A percentile compares a stretch with the other conserved stretches of the same genome.
Conservation (phyloP, 192 early-diverging fungal genomes). For the Neocallimastix lanati region DNA sequence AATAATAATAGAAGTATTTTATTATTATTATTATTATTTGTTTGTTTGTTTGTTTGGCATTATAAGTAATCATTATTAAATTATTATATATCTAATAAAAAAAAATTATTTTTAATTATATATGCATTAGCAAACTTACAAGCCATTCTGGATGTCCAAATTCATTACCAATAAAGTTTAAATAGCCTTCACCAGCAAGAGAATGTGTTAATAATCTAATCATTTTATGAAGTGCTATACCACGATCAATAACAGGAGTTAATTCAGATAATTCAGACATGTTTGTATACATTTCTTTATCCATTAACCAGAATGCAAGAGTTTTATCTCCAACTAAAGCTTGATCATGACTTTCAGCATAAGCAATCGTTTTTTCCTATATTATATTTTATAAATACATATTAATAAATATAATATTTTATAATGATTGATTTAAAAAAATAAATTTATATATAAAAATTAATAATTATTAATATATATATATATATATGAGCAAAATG, state of each 20-base stretch:
- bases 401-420: no score
- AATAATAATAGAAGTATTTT: no score
- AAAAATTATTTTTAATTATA: no score
- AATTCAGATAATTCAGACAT: slow-evolving; percentile 64
- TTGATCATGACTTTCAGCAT: slow-evolving; percentile 93
- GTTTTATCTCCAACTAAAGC: slow-evolving; percentile 97
- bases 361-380: slow-evolving; percentile 83
- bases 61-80: no score
- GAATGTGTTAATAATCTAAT: slow-evolving; percentile 70
- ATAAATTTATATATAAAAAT: no score
- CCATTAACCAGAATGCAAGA: slow-evolving; percentile 98
- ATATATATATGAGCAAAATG: no score
- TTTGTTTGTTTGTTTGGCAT: no score
- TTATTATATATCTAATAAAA: no score
- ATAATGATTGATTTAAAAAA: no score
- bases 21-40: no score
- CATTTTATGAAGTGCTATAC: slow-evolving; percentile 90
- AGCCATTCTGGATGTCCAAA: slow-evolving; percentile 99
- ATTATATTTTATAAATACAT: no score
- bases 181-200: slow-evolving; percentile 84
- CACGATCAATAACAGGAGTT: slow-evolving; percentile 87
- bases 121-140: not conserved
- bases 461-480: no score
- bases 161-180: slow-evolving; percentile 73
- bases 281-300: slow-evolving; percentile 90